Evolutionary conservation across 163 green algal genomes (phyloP), one percentile per base, ranked within the genome.

Genomic region (Coccomyxa subellipsoidea): DNA sequence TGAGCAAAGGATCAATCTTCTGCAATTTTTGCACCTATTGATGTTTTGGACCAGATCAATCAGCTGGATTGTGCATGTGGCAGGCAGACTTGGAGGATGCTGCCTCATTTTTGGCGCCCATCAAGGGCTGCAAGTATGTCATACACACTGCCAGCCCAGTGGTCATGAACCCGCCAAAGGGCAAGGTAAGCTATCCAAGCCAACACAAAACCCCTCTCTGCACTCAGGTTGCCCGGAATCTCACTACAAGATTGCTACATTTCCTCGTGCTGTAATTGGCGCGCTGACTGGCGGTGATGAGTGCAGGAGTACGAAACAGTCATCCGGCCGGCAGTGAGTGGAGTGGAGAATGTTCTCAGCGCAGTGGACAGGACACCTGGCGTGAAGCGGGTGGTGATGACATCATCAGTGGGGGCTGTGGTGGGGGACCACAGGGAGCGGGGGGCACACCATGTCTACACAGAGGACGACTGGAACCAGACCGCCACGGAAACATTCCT

Each of bases 51-150:
- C n/a, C n/a, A n/a, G n/a, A n/a, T n/a, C n/a, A n/a, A n/a, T n/a
- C n/a, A n/a, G n/a, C n/a, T n/a, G n/a, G n/a, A n/a, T n/a, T n/a
- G 4, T 73, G 66, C n/a, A 32, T 73, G 2, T 38, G 27, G 76
- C 69, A 83, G 36, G 82, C 80, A 1, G 79, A 88, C 69, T 75
- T 88, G 37, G 36, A 73, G 34, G 12, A 80, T 39, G 32, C 32
- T 21, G 82, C 38, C 7, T 82, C 77, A 38, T 88, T 83, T 34
- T 47, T 83, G 15, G 72, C 38, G 0, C 79, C 82, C 0, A 35
- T 88, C 47, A 69, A 12, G 32, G 84, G 84, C 25, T 88, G 84
- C 76, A 81, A 77, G 72, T 85, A 79, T 69, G 85, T 88, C 31
- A 72, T 88, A 34, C 85, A 88, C 78, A 59, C 78, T 5, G 85